A percentile compares a stretch with the other conserved stretches of the same genome.
phyloP scores from a whole-genome alignment of 768 basidiomycete species.

The Leucosporidium creatinivorum region DNA sequence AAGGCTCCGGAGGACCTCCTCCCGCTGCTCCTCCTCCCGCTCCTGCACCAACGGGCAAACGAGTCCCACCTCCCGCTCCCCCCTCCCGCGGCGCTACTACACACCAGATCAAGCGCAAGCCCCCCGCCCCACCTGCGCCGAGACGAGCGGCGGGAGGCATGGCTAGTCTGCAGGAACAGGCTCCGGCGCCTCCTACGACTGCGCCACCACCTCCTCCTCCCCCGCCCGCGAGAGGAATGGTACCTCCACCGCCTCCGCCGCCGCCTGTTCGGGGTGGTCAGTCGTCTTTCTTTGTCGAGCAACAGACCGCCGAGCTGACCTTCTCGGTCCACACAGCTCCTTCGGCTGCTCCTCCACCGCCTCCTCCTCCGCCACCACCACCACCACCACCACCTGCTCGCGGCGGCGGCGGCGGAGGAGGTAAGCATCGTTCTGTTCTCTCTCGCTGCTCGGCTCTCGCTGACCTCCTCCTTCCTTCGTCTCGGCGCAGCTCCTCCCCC shows the following conservation, averaged over 20 bases:
- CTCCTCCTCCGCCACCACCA: constrained; percentile 14
- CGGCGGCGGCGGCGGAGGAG: constrained; percentile 26
- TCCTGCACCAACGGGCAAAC: constrained; percentile 44
- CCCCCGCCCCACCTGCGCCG: constrained; percentile 14
- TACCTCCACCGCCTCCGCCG: constrained; percentile 40
- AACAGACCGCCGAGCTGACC: no score
- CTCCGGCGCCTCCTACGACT: constrained; percentile 42
- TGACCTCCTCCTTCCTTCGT: no score
- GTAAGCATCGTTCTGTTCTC: not conserved
- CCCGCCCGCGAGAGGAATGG: no score
- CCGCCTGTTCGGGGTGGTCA: constrained; percentile 24
- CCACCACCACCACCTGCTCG: no score
- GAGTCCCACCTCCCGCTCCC: constrained; percentile 34
- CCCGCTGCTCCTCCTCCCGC: constrained; percentile 45
- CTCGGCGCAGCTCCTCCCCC: no score
- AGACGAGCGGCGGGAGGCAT: constrained; percentile 5
- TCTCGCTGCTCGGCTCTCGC: no score
- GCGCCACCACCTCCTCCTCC: constrained; percentile 32
- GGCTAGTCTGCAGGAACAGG: not conserved
- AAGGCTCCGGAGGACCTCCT: constrained; percentile 46
- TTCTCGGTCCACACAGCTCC: not conserved
- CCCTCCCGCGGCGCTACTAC: constrained; percentile 17
- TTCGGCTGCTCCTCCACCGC: constrained; percentile 3
- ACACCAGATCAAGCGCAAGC: constrained; percentile 18
- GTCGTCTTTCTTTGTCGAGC: constrained; percentile 36